These are phyloP conservation scores for Artemisia tridentata DNA, from an alignment of 129 eudicot genomes.

Conservation along the genomic window DNA sequence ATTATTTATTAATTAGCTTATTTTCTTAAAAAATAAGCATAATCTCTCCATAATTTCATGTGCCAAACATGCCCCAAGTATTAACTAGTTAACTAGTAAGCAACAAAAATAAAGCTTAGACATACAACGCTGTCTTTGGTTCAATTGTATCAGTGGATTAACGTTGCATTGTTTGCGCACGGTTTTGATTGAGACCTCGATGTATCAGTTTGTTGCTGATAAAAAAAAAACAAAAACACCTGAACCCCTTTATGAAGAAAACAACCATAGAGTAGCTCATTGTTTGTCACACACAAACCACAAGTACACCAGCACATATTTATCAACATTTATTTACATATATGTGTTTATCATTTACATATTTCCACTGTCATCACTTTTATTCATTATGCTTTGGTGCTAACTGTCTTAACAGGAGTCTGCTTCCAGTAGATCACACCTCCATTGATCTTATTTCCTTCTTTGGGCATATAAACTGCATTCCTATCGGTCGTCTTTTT, in stretches of 20 bases:
- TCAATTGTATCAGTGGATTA: too few species aligned
- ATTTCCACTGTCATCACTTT: slow-evolving; percentile 1
- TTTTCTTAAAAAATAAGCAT: too few species aligned
- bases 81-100: too few species aligned
- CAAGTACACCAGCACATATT: slow-evolving; percentile 26
- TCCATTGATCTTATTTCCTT: slow-evolving; percentile 36
- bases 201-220: not conserved
- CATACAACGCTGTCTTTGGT: too few species aligned
- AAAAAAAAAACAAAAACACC: not conserved
- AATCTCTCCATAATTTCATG: too few species aligned
- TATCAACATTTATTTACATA: slow-evolving; percentile 33
- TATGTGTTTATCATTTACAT: slow-evolving; percentile 33
- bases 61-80: too few species aligned
- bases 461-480: slow-evolving; percentile 38
- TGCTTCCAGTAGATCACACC: slow-evolving; percentile 53
- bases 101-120: too few species aligned
- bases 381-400: slow-evolving; percentile 15
- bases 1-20: too few species aligned
- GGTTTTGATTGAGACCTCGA: too few species aligned
- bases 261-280: slow-evolving; percentile 11
- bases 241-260: slow-evolving; percentile 16
- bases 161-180: too few species aligned
- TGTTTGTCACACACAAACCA: slow-evolving; percentile 30
- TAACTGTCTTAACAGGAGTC: slow-evolving; percentile 36
- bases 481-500: slow-evolving; percentile 35